phyloP scores from a whole-genome alignment of 306 rosid genomes.

The Prunus mongolica region DNA sequence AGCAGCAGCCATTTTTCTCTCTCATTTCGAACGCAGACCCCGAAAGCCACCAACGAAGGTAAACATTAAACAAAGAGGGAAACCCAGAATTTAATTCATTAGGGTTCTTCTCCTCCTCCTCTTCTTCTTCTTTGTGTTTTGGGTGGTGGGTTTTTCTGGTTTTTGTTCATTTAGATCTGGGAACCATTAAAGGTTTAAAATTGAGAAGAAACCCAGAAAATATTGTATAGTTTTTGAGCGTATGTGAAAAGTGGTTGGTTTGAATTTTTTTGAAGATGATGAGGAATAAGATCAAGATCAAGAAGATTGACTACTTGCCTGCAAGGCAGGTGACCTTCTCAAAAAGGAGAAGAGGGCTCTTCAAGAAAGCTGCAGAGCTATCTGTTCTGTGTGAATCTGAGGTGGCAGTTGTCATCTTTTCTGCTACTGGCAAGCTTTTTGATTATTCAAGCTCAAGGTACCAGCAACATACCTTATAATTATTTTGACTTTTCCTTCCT shows the following conservation, averaged over 20 bases:
- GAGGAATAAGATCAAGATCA: slow-evolving; percentile 36
- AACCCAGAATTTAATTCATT: too few relatives aligned
- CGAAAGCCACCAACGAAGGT: too few relatives aligned
- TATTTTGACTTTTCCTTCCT: not conserved
- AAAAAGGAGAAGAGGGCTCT: slow-evolving; percentile 43
- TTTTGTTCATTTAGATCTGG: too few relatives aligned
- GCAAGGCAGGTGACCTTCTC: slow-evolving; percentile 51
- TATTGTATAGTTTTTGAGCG: too few relatives aligned
- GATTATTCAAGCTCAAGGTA: slow-evolving; percentile 37
- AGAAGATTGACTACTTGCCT: slow-evolving; percentile 37
- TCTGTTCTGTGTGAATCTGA: slow-evolving; percentile 47
- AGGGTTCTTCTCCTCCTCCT: too few relatives aligned
- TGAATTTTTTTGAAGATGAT: not conserved
- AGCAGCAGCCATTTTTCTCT: too few relatives aligned
- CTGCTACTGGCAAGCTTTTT: slow-evolving; percentile 42
- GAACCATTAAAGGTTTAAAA: too few relatives aligned
- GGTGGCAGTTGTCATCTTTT: slow-evolving; percentile 35
- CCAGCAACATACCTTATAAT: not conserved
- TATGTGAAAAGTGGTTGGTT: too few relatives aligned
- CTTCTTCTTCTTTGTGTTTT: too few relatives aligned
- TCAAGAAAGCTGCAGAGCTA: slow-evolving; percentile 48
- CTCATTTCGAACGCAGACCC: too few relatives aligned
- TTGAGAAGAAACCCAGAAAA: too few relatives aligned
- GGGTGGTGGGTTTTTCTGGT: not conserved
- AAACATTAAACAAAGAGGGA: too few relatives aligned